These are phyloP conservation scores for Hsuehochloa calcarea DNA, from an alignment of 176 grass and related monocot genomes.

Conservation along the genomic window DNA sequence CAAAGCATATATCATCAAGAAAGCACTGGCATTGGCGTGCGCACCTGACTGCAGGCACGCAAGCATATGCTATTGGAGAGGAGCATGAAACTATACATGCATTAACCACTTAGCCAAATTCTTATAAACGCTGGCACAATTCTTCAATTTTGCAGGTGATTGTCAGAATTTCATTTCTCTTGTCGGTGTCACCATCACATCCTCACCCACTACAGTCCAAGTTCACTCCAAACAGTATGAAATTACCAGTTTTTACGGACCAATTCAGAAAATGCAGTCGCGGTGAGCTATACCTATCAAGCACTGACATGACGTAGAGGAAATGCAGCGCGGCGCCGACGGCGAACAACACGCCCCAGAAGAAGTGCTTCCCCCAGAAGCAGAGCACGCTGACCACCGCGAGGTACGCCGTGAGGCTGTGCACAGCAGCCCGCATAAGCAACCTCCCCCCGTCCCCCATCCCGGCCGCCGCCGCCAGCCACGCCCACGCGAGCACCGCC, in stretches of 20 bases:
- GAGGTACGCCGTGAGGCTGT: constrained; percentile 87
- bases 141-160: not conserved
- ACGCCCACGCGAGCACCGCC: constrained; percentile 57
- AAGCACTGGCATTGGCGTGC: not conserved
- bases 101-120: not conserved
- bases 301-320: constrained; percentile 91
- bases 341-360: constrained; percentile 82
- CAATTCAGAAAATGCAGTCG: not conserved
- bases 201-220: constrained; percentile 28
- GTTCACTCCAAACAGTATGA: not conserved
- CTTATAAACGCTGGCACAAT: not conserved
- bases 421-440: constrained; percentile 76
- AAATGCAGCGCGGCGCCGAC: constrained; percentile 84
- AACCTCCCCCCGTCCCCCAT: constrained; percentile 47
- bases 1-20: not conserved
- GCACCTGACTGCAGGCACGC: not conserved
- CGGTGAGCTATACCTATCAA: constrained; percentile 63
- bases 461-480: constrained; percentile 48
- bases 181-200: not conserved
- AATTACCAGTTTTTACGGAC: not conserved
- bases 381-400: constrained; percentile 86
- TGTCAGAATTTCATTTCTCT: not conserved
- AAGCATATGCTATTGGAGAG: not conserved
- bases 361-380: constrained; percentile 90
- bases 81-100: not conserved